phyloP scores from a whole-genome alignment of 768 basidiomycete genomes.

The Naganishia vishniacii region DNA sequence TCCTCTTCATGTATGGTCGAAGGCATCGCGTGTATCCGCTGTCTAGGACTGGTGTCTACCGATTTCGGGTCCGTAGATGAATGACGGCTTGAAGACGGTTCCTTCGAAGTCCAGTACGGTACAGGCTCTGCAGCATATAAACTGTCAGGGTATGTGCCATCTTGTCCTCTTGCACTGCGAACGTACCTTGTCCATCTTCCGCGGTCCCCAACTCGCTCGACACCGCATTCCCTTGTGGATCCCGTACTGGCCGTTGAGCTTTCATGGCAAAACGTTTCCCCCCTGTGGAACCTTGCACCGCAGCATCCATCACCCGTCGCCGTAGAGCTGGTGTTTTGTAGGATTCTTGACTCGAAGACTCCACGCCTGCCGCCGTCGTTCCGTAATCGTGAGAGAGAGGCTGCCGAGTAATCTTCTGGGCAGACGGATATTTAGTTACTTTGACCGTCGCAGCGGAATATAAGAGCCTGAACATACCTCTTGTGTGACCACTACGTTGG shows the following conservation, averaged over 20 bases:
- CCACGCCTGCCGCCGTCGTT: not conserved
- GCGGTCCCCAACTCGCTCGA: not conserved
- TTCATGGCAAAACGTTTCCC: conserved; percentile 19
- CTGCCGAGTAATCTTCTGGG: not conserved
- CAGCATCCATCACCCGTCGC: conserved; percentile 9
- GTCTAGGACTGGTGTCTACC: not conserved
- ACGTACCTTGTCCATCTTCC: conserved; percentile 10
- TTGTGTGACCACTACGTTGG: not conserved
- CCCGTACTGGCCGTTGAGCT: conserved; percentile 10
- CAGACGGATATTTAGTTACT: not conserved
- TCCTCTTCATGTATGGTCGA: conserved; percentile 12
- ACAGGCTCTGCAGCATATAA: not conserved
- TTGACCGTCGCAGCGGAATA: too few relatives aligned
- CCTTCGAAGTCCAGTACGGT: not conserved
- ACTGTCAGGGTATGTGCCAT: not conserved
- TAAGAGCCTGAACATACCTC: conserved; percentile 1
- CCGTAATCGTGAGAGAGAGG: conserved; percentile 7
- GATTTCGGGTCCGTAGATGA: not conserved
- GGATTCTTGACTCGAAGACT: conserved; percentile 1
- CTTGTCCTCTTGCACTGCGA: not conserved
- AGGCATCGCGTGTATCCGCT: conserved; percentile 4
- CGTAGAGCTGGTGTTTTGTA: conserved; percentile 7
- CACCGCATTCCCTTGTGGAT: not conserved
- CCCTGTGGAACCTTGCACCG: conserved; percentile 17
- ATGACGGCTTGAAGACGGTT: not conserved